Evolutionary conservation across 768 basidiomycete species (phyloP), one percentile per base, ranked within the genome.

Genomic region (Tylopilus subfusipes): DNA sequence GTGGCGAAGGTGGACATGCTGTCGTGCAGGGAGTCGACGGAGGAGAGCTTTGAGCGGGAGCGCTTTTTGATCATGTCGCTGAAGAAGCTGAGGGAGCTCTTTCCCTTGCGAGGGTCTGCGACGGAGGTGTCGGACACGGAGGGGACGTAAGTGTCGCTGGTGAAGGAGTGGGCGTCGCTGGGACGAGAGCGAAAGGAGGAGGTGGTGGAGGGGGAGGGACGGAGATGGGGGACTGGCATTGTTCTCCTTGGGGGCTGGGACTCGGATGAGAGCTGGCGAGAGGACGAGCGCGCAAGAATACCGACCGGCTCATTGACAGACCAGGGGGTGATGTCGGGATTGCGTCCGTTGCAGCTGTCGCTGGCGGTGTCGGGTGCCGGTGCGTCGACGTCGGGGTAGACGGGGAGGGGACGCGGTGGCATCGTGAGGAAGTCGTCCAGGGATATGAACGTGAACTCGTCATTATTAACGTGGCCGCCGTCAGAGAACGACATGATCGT

Each of bases 51-150:
- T 48, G 73, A 68, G 42, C 76, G 73, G 39, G 74, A 72, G 58
- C 70, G 73, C 66, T 65, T 68, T 63, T 64, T 76, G 70, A 64
- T 78, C 58, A 71, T 71, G 59, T 76, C 73, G 50, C 70, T 68
- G 52, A 80, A 68, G 18, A 61, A 65, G 54, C 64, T 65, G 40
- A 82, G 66, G 16, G 79, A 80, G 10, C 78, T 73, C 67, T 80
- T 84, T 31, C 73, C 65, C 67, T 76, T 84, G 48, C 78, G 78
- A 0, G 66, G 53, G 34, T 75, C 68, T 46, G 57, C 60, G 39
- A 76, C 59, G 25, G 76, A 65, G 72, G 48, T 65, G 63, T 63
- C 76, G 59, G 62, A 72, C 60, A 58, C 68, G 55, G 61, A 72
- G 60, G 66, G 19, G 13, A 50, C 71, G 38, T 51, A 58, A 5